Conservation (phyloP, 495 filamentous ascomycete genomes). For the Talaromyces ruber region DNA sequence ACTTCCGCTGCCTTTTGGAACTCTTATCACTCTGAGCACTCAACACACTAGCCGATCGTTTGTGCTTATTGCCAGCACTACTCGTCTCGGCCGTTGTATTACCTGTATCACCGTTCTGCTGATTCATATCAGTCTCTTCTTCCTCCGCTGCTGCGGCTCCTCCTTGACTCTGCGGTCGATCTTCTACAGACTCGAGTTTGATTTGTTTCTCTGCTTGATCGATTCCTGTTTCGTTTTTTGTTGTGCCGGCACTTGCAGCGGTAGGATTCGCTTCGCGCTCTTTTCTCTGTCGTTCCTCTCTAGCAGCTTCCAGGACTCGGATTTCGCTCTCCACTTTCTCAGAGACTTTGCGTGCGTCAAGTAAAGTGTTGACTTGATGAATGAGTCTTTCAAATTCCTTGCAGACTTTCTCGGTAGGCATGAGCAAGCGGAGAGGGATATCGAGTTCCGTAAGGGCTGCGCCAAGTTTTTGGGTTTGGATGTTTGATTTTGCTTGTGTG, state of each 20-base stretch:
- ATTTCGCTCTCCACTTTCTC: conserved; percentile 87
- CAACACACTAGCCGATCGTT: conserved; percentile 69
- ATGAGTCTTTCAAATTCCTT: conserved; percentile 77
- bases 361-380: conserved; percentile 57
- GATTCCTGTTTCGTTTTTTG: conserved; percentile 1
- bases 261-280: conserved; percentile 8
- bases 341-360: conserved; percentile 73
- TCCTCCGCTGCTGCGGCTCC: neutral
- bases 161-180: neutral
- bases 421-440: conserved; percentile 65
- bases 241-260: conserved; percentile 5
- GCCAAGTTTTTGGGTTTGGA: conserved; percentile 73
- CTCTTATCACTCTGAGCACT: conserved; percentile 63
- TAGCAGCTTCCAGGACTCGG: conserved; percentile 55
- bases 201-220: conserved; percentile 14
- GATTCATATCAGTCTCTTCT: conserved; percentile 3
- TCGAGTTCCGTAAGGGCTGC: conserved; percentile 71
- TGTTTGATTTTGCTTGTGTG: conserved; percentile 70
- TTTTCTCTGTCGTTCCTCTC: conserved; percentile 50
- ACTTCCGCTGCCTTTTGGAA: conserved; percentile 63
- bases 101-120: conserved; percentile 11
- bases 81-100: conserved; percentile 5
- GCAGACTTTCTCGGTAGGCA: conserved; percentile 77
- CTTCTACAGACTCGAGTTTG: conserved; percentile 3
- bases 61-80: conserved; percentile 32